Evolutionary conservation across 768 basidiomycete genomes (phyloP).

Genomic region (Russula ochroleuca): DNA sequence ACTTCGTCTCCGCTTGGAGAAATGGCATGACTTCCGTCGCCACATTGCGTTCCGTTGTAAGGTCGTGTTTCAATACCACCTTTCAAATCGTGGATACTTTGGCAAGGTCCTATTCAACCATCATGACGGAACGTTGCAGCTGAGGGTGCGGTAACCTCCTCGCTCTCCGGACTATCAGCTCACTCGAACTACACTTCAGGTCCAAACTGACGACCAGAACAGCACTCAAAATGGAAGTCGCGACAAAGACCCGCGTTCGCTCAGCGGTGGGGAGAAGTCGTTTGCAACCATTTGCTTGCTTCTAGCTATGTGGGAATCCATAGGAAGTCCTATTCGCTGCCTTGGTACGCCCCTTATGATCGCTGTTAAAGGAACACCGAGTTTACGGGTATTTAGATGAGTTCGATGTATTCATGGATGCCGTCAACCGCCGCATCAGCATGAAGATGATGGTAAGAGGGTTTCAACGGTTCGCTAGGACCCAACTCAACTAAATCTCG

Average conservation of each 20-base stretch:
- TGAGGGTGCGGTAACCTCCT: constrained; percentile 46
- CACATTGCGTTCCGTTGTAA: constrained; percentile 88
- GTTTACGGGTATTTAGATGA: constrained; percentile 55
- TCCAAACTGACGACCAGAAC: constrained; percentile 79
- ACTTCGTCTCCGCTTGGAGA: constrained; percentile 56
- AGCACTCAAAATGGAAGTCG: constrained; percentile 50
- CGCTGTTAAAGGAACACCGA: not conserved
- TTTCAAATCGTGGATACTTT: constrained; percentile 82
- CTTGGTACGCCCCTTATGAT: constrained; percentile 50
- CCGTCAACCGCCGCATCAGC: constrained; percentile 83
- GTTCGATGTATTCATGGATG: constrained; percentile 98
- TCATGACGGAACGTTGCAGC: constrained; percentile 50
- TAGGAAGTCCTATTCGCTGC: constrained; percentile 90
- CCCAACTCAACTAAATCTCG: constrained; percentile 7
- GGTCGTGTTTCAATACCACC: constrained; percentile 73
- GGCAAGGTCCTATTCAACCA: constrained; percentile 91
- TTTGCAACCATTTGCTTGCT: constrained; percentile 94
- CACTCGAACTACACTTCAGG: constrained; percentile 38
- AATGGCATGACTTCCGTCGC: constrained; percentile 85
- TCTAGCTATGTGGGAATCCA: constrained; percentile 93
- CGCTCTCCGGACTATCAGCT: not conserved
- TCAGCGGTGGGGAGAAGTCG: constrained; percentile 94
- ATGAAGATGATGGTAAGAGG: constrained; percentile 88
- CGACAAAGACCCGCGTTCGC: constrained; percentile 80
- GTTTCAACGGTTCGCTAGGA: not conserved